Evolutionary conservation across 2,329 filamentous ascomycete species (phyloP).

Genomic region (Torrubiella hemipterigena): DNA sequence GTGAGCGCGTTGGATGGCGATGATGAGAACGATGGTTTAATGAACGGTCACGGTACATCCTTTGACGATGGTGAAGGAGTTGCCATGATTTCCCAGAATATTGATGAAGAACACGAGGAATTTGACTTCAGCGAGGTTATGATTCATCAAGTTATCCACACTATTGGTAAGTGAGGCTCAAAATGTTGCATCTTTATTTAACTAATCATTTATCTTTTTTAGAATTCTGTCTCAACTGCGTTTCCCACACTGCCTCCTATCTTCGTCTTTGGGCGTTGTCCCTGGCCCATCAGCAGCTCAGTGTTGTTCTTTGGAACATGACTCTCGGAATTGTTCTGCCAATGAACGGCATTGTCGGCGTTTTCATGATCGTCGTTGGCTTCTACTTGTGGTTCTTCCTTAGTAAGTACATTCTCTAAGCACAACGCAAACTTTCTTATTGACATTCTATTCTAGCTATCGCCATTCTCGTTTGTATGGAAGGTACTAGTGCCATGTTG

Average conservation of each 20-base stretch:
- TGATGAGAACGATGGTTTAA: conserved; percentile 49
- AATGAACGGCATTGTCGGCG: conserved; percentile 53
- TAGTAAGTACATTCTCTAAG: conserved; percentile 23
- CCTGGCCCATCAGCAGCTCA: conserved; percentile 94
- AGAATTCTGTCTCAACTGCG: conserved; percentile 99
- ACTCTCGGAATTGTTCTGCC: conserved; percentile 70
- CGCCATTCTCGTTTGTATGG: conserved; percentile 77
- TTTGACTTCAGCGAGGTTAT: conserved; percentile 96
- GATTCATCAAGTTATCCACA: conserved; percentile 99
- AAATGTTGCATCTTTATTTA: neutral
- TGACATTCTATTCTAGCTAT: conserved; percentile 18
- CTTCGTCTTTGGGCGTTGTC: conserved; percentile 97
- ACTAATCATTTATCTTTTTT: conserved; percentile 15
- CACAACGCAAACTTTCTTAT: neutral
- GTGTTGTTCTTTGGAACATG: conserved; percentile 93
- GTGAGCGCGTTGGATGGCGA: conserved; percentile 88
- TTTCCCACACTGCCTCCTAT: conserved; percentile 97
- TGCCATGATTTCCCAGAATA: conserved; percentile 80
- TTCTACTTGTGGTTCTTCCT: conserved; percentile 90
- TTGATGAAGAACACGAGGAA: conserved; percentile 80
- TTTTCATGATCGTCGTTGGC: conserved; percentile 67
- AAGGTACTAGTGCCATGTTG: conserved; percentile 91
- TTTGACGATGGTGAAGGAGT: conserved; percentile 63
- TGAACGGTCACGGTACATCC: conserved; percentile 47
- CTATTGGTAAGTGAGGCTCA: conserved; percentile 59